Percentiles rank a stretch among this genome's conserved stretches.
These are phyloP conservation scores for Pythium diclinum DNA, from an alignment of 352 stramenopile species.

Conservation along the genomic window DNA sequence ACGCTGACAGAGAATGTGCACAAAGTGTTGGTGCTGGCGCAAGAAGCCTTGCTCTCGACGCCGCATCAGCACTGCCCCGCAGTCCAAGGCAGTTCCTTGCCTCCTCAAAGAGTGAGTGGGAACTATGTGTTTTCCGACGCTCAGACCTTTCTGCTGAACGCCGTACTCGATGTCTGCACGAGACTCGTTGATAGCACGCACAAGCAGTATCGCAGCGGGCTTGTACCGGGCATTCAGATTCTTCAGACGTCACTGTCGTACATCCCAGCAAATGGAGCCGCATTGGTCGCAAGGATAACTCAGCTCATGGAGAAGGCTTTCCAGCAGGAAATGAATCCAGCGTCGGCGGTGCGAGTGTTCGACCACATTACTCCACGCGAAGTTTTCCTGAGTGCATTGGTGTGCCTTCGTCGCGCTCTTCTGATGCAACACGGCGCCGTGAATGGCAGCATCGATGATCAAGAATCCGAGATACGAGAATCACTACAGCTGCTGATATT, in stretches of 20 bases:
- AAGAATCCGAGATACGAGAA: conserved; percentile 22
- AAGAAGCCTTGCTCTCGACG: conserved; percentile 55
- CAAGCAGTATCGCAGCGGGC: conserved; percentile 65
- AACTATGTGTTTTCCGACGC: conserved; percentile 48
- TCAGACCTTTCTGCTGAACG: conserved; percentile 67
- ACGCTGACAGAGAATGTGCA: conserved; percentile 77
- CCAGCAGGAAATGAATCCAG: conserved; percentile 71
- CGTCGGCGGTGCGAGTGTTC: conserved; percentile 62
- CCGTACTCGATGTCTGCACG: conserved; percentile 69
- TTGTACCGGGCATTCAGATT: conserved; percentile 68
- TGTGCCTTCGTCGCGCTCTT: conserved; percentile 63
- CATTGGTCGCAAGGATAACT: conserved; percentile 57
- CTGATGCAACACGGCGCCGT: conserved; percentile 42
- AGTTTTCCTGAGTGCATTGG: conserved; percentile 73
- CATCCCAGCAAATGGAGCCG: conserved; percentile 24
- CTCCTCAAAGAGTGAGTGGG: conserved; percentile 17
- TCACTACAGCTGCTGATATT: conserved; percentile 56
- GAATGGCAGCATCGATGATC: conserved; percentile 11
- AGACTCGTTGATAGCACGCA: conserved; percentile 76
- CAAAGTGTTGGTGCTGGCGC: conserved; percentile 59
- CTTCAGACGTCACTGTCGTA: conserved; percentile 57
- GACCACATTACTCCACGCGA: conserved; percentile 65
- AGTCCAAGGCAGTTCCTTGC: background rate
- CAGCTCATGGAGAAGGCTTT: conserved; percentile 60
- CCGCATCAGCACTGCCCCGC: conserved; percentile 27